Percentiles rank a stretch among this genome's conserved stretches.
Evolutionary conservation across 2,329 filamentous ascomycete genomes (phyloP).

Genomic region (Thyridium curvatum): DNA sequence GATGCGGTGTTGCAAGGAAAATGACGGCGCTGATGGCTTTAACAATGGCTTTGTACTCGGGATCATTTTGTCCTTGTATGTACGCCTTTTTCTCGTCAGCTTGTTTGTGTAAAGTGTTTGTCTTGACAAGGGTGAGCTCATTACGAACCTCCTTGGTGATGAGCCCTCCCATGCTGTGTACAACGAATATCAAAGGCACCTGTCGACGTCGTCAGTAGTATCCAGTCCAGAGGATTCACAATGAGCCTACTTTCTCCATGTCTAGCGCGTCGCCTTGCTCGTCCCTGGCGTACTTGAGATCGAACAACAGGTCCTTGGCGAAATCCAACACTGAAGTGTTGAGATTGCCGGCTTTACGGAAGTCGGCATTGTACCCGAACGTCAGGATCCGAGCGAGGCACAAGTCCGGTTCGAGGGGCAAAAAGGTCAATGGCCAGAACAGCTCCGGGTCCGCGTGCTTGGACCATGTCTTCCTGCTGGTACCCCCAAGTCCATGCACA

Average conservation of each 20-base stretch:
- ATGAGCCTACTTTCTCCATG: no score
- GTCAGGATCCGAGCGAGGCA: constrained; percentile 18
- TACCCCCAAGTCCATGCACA: constrained; percentile 26
- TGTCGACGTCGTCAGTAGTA: no score
- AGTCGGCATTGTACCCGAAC: constrained; percentile 25
- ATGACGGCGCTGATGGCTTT: constrained; percentile 11
- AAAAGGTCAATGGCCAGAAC: constrained; percentile 23
- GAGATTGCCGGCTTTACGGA: constrained; percentile 9
- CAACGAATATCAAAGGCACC: constrained; percentile 1
- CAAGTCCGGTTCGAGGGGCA: constrained; percentile 21
- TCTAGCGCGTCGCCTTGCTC: constrained; percentile 3
- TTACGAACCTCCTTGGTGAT: not conserved
- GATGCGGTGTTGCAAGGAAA: constrained; percentile 18
- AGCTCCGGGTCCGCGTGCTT: constrained; percentile 14
- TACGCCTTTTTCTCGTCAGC: not conserved
- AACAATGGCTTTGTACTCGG: constrained; percentile 13
- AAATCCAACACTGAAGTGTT: constrained; percentile 10
- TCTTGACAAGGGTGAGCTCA: no score
- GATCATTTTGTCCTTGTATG: constrained; percentile 13
- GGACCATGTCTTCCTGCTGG: constrained; percentile 21
- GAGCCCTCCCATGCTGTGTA: constrained; percentile 2
- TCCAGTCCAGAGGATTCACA: no score
- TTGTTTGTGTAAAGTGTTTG: no score
- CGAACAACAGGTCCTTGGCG: constrained; percentile 14
- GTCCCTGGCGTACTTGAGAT: constrained; percentile 11